Evolutionary conservation across 192 early-diverging fungal species (phyloP).

Genomic region (Backusella tuberculispora): DNA sequence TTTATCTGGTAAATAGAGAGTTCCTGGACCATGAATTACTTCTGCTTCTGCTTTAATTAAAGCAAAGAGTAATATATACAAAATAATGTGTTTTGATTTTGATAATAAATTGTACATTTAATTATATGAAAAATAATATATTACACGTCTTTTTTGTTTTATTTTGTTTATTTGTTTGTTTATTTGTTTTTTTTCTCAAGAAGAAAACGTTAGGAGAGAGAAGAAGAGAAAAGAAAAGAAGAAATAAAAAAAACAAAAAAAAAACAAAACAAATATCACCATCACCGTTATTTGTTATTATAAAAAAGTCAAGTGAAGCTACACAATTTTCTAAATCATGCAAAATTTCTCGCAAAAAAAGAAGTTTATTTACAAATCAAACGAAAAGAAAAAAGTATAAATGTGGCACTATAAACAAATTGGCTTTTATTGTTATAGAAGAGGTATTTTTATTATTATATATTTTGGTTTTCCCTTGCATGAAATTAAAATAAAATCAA

Average conservation of each 20-base stretch:
- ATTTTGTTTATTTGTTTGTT: too few species aligned
- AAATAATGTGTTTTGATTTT: background rate
- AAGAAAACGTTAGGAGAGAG: background rate
- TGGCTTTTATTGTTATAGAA: background rate
- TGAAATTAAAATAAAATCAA: too few species aligned
- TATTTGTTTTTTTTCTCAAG: background rate
- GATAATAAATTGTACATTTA: background rate
- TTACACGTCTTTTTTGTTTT: too few species aligned
- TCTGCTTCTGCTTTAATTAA: background rate
- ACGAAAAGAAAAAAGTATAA: background rate
- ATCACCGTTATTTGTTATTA: background rate
- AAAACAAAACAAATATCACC: background rate
- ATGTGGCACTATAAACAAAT: constrained; percentile 3
- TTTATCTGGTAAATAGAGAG: constrained; percentile 12
- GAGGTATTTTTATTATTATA: background rate
- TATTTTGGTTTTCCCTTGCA: too few species aligned
- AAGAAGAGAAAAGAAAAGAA: background rate
- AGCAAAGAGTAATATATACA: background rate
- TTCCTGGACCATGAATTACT: background rate
- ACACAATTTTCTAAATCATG: constrained; percentile 12
- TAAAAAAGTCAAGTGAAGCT: constrained; percentile 5
- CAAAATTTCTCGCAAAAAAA: background rate
- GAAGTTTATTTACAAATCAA: background rate
- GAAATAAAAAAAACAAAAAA: background rate
- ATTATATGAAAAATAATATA: too few species aligned